Base-by-base conservation (phyloP, 257 asterid genomes). In the Solanum lignicaule region DNA sequence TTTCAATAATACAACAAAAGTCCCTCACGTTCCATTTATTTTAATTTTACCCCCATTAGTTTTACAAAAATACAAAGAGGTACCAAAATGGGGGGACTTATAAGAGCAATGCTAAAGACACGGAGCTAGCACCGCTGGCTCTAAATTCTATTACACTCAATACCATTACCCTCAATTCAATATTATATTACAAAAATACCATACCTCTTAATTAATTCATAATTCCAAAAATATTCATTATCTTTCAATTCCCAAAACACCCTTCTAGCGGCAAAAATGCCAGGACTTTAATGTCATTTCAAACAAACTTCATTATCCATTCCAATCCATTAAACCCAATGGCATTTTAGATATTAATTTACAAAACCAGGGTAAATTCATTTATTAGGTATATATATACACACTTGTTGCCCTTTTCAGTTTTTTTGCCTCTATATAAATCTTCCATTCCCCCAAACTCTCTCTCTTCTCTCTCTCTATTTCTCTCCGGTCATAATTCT, bases 101-200 rank as follows among this genome's bases (percentile, higher is more conserved):
- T 18, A 82, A 3, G 69, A 65, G 68, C 21, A 82, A 82, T 48
- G 85, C 85, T 82, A 82, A 29, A 82, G 85, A 82, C 20, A 48
- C 85, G 85, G 85, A 82, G 85, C 85, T 27, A 31, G 85, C 31
- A 81, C 43, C 85, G 85, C 85, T 82, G 69, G 85, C 85, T 29
- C 41, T 32, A 43, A 79, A 43, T 79, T 43, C 27, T 4, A 4
- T 27, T 13, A 8, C 8, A 4, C 29, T 12, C 0, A 48, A 14
- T n/a, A 82, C 0, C 1, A 18, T 3, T 82, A 48, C 85, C 85
- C 85, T 82, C 25, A 31, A 29, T 29, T 48, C 18, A 4, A 7
- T 12, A 5, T 29, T 46, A 29, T 29, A 46, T 81, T 81, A 16
- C 85, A 48, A 81, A 76, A 27, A 9, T 48, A 82, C 69, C 85